These are phyloP conservation scores for Coemansia sp. DNA, from an alignment of 192 early-diverging fungal species.

Conservation along the genomic window DNA sequence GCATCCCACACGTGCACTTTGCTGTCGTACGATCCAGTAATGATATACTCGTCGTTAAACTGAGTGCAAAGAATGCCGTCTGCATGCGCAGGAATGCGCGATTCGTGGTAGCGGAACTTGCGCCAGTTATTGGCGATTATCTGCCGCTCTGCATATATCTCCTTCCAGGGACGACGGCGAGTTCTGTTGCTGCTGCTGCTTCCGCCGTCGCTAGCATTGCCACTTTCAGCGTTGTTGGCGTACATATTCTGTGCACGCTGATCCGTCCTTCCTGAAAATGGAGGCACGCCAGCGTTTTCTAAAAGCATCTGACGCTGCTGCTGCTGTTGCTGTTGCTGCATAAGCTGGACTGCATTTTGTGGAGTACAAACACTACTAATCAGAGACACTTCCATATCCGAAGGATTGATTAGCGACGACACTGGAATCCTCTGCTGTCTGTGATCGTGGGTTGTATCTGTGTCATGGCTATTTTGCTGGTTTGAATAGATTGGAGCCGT, in stretches of 20 bases:
- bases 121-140: conserved; percentile 95
- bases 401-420: conserved; percentile 45
- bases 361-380: conserved; percentile 53
- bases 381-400: conserved; percentile 31
- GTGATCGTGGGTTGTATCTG: neutral
- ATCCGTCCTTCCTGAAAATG: neutral
- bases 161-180: conserved; percentile 85
- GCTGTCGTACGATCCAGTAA: conserved; percentile 87
- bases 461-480: conserved; percentile 11
- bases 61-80: conserved; percentile 92
- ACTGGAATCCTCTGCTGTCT: conserved; percentile 29
- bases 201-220: conserved; percentile 45
- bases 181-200: conserved; percentile 11
- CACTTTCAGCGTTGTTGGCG: conserved; percentile 4
- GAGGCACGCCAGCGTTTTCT: neutral
- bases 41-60: conserved; percentile 80
- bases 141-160: conserved; percentile 89
- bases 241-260: neutral
- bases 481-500: neutral
- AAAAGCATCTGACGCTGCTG: neutral
- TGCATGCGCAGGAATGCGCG: conserved; percentile 72
- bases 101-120: conserved; percentile 67
- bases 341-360: conserved; percentile 37
- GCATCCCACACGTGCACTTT: conserved; percentile 87
- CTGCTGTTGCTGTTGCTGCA: conserved; percentile 14